A percentile compares a stretch with the other conserved stretches of the same genome.
These are phyloP conservation scores for Parastagonospora avenae DNA, from an alignment of 2,329 filamentous ascomycete genomes.

Conservation along the genomic window DNA sequence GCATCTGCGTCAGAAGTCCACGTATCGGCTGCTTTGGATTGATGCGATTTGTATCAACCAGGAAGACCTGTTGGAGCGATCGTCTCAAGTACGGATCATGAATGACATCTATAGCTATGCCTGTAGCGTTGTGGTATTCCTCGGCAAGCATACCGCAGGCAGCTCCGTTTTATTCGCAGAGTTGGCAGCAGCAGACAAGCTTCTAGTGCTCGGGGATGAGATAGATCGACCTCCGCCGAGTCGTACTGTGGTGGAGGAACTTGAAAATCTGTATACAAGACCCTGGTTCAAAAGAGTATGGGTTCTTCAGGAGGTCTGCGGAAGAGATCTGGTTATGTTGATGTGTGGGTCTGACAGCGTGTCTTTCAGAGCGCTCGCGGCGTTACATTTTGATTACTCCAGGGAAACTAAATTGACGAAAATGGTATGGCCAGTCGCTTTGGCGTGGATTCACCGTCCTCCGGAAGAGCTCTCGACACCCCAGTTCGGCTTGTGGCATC, in stretches of 20 bases:
- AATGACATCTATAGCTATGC: constrained; percentile 5
- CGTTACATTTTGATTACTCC: neutral
- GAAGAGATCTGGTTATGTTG: neutral
- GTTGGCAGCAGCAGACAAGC: constrained; percentile 2
- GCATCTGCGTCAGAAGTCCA: constrained; percentile 3
- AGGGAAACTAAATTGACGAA: neutral
- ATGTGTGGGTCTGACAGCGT: constrained; percentile 4
- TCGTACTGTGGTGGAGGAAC: constrained; percentile 1
- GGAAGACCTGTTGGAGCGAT: constrained; percentile 6
- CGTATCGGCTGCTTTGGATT: constrained; percentile 11
- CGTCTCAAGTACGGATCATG: constrained; percentile 12
- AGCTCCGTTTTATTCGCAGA: constrained; percentile 5
- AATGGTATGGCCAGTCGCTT: neutral
- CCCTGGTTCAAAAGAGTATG: constrained; percentile 24
- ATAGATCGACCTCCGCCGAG: neutral
- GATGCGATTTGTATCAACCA: constrained; percentile 2
- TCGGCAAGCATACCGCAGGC: constrained; percentile 6
- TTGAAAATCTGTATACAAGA: constrained; percentile 3
- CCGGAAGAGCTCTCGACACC: neutral
- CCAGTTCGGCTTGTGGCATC: constrained; percentile 4
- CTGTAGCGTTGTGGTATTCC: constrained; percentile 1
- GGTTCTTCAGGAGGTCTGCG: constrained; percentile 25
- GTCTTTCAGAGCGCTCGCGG: neutral
- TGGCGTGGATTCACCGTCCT: neutral
- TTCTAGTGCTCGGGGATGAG: neutral